Conservation (phyloP, 176 grass and related monocot genomes). For the Oryza punctata region DNA sequence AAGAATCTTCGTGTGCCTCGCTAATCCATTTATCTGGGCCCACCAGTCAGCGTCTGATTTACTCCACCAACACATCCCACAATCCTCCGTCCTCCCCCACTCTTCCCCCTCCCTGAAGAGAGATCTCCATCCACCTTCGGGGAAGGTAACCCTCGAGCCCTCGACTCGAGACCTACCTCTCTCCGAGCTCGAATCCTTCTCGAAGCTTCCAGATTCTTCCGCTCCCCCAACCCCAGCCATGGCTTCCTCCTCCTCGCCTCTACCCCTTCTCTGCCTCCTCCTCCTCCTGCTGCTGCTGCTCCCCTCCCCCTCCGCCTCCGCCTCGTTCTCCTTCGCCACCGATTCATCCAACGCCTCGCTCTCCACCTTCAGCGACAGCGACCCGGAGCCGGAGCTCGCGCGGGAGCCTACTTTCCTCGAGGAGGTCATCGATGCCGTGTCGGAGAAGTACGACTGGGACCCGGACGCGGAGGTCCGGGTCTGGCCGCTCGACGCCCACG, state of each 20-base stretch:
- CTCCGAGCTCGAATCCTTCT: conserved; percentile 31
- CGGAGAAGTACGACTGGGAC: conserved; percentile 76
- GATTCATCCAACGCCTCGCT: conserved; percentile 35
- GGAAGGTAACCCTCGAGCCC: conserved; percentile 11
- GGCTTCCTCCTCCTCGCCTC: neutral
- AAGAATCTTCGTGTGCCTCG: neutral
- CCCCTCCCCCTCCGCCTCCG: conserved; percentile 39
- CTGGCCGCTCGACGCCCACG: conserved; percentile 54
- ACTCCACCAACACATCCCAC: neutral
- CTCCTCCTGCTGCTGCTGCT: conserved; percentile 18
- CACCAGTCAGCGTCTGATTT: conserved; percentile 5
- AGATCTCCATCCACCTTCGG: conserved; percentile 38
- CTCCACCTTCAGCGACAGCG: conserved; percentile 19
- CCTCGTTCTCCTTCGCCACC: conserved; percentile 39
- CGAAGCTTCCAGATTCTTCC: conserved; percentile 32
- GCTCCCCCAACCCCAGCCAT: neutral
- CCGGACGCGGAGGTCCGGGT: conserved; percentile 55
- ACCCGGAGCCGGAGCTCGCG: neutral
- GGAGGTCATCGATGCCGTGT: conserved; percentile 63
- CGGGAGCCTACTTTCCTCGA: conserved; percentile 49
- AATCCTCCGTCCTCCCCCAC: neutral
- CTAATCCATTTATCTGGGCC: neutral
- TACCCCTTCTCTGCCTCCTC: conserved; percentile 20
- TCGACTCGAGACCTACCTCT: conserved; percentile 31
- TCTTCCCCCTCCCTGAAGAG: conserved; percentile 35